These are phyloP conservation scores for Zizania latifolia DNA, from an alignment of 176 grass and related monocot species.

Conservation along the genomic window DNA sequence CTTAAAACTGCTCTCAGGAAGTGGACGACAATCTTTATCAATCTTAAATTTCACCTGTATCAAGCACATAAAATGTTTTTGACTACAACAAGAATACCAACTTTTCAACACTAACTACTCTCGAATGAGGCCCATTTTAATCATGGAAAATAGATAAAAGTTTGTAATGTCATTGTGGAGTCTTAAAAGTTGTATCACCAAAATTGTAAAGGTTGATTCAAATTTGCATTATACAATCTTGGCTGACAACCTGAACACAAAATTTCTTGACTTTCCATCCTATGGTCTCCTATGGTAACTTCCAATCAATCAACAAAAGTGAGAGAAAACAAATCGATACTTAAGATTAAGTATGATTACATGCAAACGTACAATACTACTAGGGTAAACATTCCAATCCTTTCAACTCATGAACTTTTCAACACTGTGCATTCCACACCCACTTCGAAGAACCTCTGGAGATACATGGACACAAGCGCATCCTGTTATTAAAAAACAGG, in stretches of 20 bases:
- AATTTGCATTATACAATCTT: neutral
- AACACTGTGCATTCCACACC: too few species aligned
- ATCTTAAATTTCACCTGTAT: slow-evolving; percentile 67
- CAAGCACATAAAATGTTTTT: slow-evolving; percentile 2
- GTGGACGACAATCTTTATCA: slow-evolving; percentile 56
- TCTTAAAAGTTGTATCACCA: neutral
- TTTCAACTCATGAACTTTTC: neutral
- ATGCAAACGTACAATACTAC: neutral
- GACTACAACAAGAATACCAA: neutral
- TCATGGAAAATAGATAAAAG: neutral
- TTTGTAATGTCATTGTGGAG: neutral
- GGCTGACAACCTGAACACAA: neutral
- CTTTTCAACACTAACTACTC: slow-evolving; percentile 1
- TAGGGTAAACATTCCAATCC: neutral
- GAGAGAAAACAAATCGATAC: neutral
- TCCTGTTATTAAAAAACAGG: neutral
- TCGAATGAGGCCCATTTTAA: neutral
- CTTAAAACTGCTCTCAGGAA: slow-evolving; percentile 57
- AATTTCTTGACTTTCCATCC: neutral
- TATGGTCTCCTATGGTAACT: neutral
- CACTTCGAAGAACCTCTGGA: neutral
- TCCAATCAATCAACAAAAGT: neutral
- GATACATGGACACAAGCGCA: neutral
- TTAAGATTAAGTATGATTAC: neutral
- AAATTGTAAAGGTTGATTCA: neutral